Evolutionary conservation across 768 basidiomycete species (phyloP).

Genomic region (Serpula lacrymans): DNA sequence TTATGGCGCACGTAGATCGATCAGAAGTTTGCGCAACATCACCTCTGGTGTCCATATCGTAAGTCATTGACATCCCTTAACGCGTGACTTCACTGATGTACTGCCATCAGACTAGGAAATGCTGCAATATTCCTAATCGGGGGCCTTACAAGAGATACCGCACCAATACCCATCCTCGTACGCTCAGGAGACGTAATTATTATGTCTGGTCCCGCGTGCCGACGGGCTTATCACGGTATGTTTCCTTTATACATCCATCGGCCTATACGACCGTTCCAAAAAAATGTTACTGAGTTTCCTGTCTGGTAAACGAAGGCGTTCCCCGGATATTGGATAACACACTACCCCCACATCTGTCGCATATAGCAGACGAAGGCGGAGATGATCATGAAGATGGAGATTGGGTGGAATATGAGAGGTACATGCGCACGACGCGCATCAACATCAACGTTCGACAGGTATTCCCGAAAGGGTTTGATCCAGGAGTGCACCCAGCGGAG

Average conservation of each 20-base stretch:
- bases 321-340: conserved; percentile 85
- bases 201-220: conserved; percentile 85
- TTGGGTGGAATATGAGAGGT: conserved; percentile 63
- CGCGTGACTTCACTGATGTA: not conserved
- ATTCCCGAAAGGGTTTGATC: conserved; percentile 67
- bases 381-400: conserved; percentile 28
- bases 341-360: conserved; percentile 57
- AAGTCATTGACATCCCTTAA: conserved; percentile 23
- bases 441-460: conserved; percentile 93
- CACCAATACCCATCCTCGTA: conserved; percentile 79
- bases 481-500: conserved; percentile 19
- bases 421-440: conserved; percentile 68
- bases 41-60: conserved; percentile 94
- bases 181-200: conserved; percentile 90
- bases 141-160: conserved; percentile 68
- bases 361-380: conserved; percentile 21
- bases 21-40: conserved; percentile 92
- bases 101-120: conserved; percentile 68
- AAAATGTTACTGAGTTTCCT: not conserved
- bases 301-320: conserved; percentile 48
- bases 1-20: conserved; percentile 98
- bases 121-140: conserved; percentile 90
- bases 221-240: conserved; percentile 92
- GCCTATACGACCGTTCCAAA: not conserved
- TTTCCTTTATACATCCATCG: too few relatives aligned